Percentiles rank a stretch among this genome's conserved stretches.
These are phyloP conservation scores for Rhamnella rubrinervis DNA, from an alignment of 331 rosid species.

Conservation along the genomic window DNA sequence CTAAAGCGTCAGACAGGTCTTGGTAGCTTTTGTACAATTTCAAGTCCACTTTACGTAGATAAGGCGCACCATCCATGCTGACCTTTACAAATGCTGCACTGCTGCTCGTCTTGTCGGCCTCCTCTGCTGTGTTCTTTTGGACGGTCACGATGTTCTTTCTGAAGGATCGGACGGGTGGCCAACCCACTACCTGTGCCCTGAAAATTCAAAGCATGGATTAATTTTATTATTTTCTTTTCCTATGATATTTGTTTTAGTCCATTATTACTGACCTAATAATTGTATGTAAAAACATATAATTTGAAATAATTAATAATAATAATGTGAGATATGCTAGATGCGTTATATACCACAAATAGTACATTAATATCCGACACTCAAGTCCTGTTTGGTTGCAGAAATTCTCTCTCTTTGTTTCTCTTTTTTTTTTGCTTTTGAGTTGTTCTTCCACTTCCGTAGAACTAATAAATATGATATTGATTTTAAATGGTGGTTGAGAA, in stretches of 20 bases:
- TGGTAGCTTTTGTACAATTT: constrained; percentile 74
- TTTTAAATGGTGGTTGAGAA: constrained; percentile 14
- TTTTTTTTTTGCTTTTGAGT: background rate
- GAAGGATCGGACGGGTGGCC: constrained; percentile 93
- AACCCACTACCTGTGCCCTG: constrained; percentile 97
- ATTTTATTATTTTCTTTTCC: background rate
- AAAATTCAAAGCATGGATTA: constrained; percentile 1
- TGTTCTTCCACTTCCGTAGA: background rate
- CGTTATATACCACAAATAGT: too few relatives aligned
- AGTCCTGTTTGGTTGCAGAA: too few relatives aligned
- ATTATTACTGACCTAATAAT: background rate
- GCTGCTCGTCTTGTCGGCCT: constrained; percentile 13
- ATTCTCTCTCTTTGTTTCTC: background rate
- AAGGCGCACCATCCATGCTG: constrained; percentile 97
- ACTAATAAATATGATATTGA: too few relatives aligned
- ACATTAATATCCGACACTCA: too few relatives aligned
- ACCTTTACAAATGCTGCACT: constrained; percentile 69
- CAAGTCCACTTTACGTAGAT: constrained; percentile 85
- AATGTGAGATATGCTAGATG: too few relatives aligned
- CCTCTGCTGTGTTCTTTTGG: constrained; percentile 39
- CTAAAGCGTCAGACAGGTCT: constrained; percentile 71
- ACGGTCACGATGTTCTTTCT: constrained; percentile 65
- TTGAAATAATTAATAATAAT: too few relatives aligned
- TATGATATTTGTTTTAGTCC: background rate
- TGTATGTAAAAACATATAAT: too few relatives aligned